These are phyloP conservation scores for Boletus vinaceobasis DNA, from an alignment of 768 basidiomycete species.

Conservation along the genomic window DNA sequence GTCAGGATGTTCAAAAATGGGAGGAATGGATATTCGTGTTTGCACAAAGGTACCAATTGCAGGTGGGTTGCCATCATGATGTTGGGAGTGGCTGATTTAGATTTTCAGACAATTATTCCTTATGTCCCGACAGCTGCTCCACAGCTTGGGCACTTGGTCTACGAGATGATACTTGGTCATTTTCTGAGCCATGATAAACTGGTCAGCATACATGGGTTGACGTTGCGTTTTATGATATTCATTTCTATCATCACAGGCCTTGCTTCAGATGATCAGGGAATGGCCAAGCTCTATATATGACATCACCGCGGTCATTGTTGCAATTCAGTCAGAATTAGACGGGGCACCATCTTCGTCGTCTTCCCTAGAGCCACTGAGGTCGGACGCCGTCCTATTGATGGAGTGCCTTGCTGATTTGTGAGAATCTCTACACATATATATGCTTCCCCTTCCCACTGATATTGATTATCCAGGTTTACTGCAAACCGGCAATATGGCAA, in stretches of 20 bases:
- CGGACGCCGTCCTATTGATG: conserved; percentile 70
- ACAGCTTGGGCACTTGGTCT: conserved; percentile 77
- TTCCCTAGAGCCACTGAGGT: conserved; percentile 38
- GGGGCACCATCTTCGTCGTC: conserved; percentile 50
- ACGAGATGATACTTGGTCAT: conserved; percentile 92
- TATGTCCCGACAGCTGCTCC: conserved; percentile 82
- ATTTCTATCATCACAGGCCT: conserved; percentile 43
- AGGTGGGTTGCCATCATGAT: conserved; percentile 43
- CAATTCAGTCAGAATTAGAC: conserved; percentile 80
- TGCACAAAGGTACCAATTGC: conserved; percentile 73
- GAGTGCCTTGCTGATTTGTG: conserved; percentile 92
- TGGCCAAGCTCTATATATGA: conserved; percentile 96
- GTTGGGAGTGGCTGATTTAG: background rate
- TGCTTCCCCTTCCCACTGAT: background rate
- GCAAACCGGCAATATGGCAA: conserved; percentile 91
- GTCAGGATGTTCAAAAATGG: conserved; percentile 78
- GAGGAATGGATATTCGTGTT: conserved; percentile 94
- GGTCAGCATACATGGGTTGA: conserved; percentile 37
- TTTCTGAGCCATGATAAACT: conserved; percentile 74
- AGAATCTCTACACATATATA: conserved; percentile 16
- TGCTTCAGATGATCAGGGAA: conserved; percentile 73
- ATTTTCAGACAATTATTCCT: conserved; percentile 75
- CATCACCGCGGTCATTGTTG: conserved; percentile 81
- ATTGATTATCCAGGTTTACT: conserved; percentile 55
- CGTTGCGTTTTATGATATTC: background rate